A percentile compares a stretch with the other conserved stretches of the same genome.
These are phyloP conservation scores for Paramyrothecium sp. DNA, from an alignment of 2,329 filamentous ascomycete genomes.

Conservation along the genomic window DNA sequence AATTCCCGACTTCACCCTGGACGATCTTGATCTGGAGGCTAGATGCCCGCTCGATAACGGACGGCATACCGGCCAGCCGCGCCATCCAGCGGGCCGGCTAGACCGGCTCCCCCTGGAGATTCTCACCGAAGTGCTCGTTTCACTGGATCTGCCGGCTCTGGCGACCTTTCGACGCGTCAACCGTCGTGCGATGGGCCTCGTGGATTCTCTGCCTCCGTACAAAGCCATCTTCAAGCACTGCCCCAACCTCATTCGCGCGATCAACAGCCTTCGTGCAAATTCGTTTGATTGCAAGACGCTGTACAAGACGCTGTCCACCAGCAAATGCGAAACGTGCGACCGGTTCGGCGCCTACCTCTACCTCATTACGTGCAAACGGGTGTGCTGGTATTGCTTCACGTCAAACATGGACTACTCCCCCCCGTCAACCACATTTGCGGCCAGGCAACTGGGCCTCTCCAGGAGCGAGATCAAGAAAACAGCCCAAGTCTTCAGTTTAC, in stretches of 20 bases:
- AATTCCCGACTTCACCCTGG: constrained; percentile 8
- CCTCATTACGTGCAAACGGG: constrained; percentile 32
- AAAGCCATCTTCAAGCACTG: constrained; percentile 21
- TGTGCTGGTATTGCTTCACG: constrained; percentile 37
- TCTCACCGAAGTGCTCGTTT: constrained; percentile 20
- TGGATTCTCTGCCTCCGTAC: constrained; percentile 33
- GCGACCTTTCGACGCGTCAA: constrained; percentile 32
- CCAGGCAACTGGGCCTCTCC: not conserved
- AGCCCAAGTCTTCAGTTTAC: constrained; percentile 4
- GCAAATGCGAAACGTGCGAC: constrained; percentile 30
- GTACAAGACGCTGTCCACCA: constrained; percentile 27
- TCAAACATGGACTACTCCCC: constrained; percentile 25
- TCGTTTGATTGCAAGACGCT: constrained; percentile 26
- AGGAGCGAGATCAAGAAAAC: not conserved
- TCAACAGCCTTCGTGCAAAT: constrained; percentile 27
- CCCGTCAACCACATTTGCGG: constrained; percentile 2
- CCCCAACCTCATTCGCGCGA: constrained; percentile 24
- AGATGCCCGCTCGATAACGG: constrained; percentile 21
- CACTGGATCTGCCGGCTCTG: constrained; percentile 29
- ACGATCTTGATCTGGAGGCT: constrained; percentile 8
- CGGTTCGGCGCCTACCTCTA: constrained; percentile 35
- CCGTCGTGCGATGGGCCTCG: constrained; percentile 25
- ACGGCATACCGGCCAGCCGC: constrained; percentile 4
- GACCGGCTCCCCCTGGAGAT: constrained; percentile 26
- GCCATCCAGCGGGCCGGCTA: constrained; percentile 17